Percentiles rank a stretch among this genome's conserved stretches.
phyloP scores from a whole-genome alignment of 495 filamentous ascomycete species.

The Penicillium waksmanii region DNA sequence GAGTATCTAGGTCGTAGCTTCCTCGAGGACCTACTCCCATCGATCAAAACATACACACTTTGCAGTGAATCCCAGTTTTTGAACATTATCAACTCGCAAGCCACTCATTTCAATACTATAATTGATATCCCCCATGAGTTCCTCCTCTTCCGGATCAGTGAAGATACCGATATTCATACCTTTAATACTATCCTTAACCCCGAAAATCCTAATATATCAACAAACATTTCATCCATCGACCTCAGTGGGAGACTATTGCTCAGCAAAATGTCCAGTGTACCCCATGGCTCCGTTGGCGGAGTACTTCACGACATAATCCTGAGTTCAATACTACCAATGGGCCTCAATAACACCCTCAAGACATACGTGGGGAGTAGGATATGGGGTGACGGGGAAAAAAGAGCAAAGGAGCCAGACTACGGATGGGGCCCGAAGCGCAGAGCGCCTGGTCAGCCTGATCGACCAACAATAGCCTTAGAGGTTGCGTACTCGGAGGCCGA shows the following conservation, averaged over 20 bases:
- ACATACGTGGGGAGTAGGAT: slow-evolving; percentile 1
- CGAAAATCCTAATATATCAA: slow-evolving; percentile 1
- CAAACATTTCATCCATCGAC: slow-evolving; percentile 1
- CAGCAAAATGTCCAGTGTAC: neutral
- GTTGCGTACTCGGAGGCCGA: slow-evolving; percentile 5
- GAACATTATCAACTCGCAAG: neutral
- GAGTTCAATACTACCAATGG: neutral
- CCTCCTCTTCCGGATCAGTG: neutral
- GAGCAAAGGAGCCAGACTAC: slow-evolving; percentile 3
- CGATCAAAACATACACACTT: slow-evolving; percentile 1
- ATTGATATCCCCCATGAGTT: neutral
- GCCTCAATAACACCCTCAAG: neutral
- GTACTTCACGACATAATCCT: slow-evolving; percentile 3
- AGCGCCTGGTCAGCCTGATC: neutral
- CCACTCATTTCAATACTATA: neutral
- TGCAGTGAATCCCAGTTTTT: slow-evolving; percentile 1
- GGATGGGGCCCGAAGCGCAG: slow-evolving; percentile 8
- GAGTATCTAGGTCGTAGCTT: slow-evolving; percentile 1
- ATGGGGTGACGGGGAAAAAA: neutral
- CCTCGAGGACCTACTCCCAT: slow-evolving; percentile 3
- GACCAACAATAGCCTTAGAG: slow-evolving; percentile 2
- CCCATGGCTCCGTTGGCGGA: neutral
- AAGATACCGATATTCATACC: slow-evolving; percentile 1
- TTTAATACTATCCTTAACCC: neutral
- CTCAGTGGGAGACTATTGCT: neutral